A percentile compares a stretch with the other conserved stretches of the same genome.
Evolutionary conservation across 164 flowering plant genomes (phyloP).

Genomic region (Pachysandra terminalis): DNA sequence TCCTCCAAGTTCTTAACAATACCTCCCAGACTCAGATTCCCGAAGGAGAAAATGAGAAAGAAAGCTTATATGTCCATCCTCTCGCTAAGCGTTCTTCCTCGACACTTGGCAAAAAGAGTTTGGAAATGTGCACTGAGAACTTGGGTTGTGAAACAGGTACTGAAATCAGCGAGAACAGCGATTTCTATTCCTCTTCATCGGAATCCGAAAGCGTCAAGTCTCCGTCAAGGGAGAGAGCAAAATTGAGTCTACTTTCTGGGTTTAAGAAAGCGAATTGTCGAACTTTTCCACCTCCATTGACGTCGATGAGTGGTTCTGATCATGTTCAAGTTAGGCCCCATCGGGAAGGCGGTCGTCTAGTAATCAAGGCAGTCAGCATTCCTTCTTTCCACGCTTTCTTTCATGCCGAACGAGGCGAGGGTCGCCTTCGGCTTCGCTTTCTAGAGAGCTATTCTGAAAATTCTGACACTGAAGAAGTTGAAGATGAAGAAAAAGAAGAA

Average conservation of each 20-base stretch:
- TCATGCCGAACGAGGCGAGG: constrained; percentile 44
- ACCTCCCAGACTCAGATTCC: background rate
- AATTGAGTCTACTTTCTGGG: background rate
- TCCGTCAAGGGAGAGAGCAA: constrained; percentile 11
- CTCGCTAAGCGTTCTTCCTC: constrained; percentile 35
- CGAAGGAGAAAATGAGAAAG: constrained; percentile 11
- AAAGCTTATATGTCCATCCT: constrained; percentile 51
- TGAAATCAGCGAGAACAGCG: constrained; percentile 19
- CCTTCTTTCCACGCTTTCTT: constrained; percentile 15
- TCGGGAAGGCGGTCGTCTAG: constrained; percentile 52
- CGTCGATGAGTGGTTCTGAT: constrained; percentile 30
- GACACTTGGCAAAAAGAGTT: constrained; percentile 46
- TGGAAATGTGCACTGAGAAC: constrained; percentile 76
- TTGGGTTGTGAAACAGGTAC: constrained; percentile 70
- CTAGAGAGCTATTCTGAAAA: background rate
- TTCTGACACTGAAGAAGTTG: constrained; percentile 8
- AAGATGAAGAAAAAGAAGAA: constrained; percentile 4
- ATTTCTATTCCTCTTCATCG: constrained; percentile 22
- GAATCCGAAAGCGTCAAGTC: constrained; percentile 6
- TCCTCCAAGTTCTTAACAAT: constrained; percentile 34
- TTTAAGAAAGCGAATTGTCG: constrained; percentile 22
- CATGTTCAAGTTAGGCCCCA: constrained; percentile 29
- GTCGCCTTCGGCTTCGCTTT: constrained; percentile 45
- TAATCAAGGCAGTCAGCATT: constrained; percentile 38
- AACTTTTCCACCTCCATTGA: constrained; percentile 59